Evolutionary conservation across 169 alveolate species (phyloP), one percentile per base, ranked within the genome.

Genomic region (Cryptosporidium canis): DNA sequence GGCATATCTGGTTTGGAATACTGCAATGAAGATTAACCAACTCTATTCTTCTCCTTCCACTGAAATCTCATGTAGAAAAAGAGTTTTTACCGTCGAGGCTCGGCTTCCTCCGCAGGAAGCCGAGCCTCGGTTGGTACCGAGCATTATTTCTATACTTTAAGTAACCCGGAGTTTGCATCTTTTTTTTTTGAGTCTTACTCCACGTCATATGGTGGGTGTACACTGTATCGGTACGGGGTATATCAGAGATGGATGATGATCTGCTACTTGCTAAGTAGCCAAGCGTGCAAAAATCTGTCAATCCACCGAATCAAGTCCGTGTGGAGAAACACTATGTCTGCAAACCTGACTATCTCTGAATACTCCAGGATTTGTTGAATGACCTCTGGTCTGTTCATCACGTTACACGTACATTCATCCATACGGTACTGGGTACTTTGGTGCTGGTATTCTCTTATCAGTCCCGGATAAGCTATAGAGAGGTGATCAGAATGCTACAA

Each of bases 21-120:
- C 24, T 77, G 87, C 87, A 9, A 77, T 77, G 87, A 77, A 61
- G 87, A 77, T 55, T 4, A 35, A 61, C 29, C 70, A 58, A 58
- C 87, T 77, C 87, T 61, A 51, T 61, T 77, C 83, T 68, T 77
- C 87, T 77, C 87, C 87, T 77, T 77, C 87, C 87, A 77, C 87
- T 39, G 87, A 77, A 77, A 43, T 7, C 27, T 55, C 6, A 16
- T 77, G 87, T 77, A 27, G 87, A 77, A 24, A 56, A 72, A 39
- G 87, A 77, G 87, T 77, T 58, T 41, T 41, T 24, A 45, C 45
- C 58, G 39, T 44, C 24, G 21, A 14, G 43, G 18, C 18, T 67
- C 45, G 18, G 21, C 45, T 14, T 24, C 41, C 0, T 47, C n/a
- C 27, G 39, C 29, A 27, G 27, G 44, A 11, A n/a, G 9, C 31